A percentile compares a stretch with the other conserved stretches of the same genome.
Evolutionary conservation across 768 basidiomycete genomes (phyloP).

Genomic region (Psilocybe subaeruginosa): DNA sequence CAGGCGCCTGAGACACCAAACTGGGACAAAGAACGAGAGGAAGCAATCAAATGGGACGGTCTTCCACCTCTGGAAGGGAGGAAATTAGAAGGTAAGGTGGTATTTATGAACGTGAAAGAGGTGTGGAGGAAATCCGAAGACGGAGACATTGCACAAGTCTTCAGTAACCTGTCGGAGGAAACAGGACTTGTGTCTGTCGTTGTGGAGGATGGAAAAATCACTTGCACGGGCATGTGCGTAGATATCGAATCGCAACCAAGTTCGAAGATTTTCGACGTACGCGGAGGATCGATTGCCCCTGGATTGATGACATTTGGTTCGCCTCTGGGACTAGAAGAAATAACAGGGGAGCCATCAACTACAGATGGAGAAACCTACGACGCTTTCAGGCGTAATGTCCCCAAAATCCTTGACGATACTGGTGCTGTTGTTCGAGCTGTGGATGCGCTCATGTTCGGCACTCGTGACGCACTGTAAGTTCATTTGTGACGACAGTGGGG

Average conservation of each 20-base stretch:
- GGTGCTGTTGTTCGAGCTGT: constrained; percentile 64
- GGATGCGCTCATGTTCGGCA: constrained; percentile 74
- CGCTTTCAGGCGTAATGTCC: constrained; percentile 48
- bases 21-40: constrained; percentile 65
- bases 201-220: constrained; percentile 53
- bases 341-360: constrained; percentile 69
- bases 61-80: constrained; percentile 62
- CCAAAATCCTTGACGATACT: constrained; percentile 47
- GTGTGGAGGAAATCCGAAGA: constrained; percentile 41
- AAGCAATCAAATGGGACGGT: constrained; percentile 66
- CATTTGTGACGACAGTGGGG: neutral
- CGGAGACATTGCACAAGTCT: constrained; percentile 34
- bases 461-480: constrained; percentile 73
- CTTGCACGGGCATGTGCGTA: constrained; percentile 49
- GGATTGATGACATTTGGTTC: constrained; percentile 73
- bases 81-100: constrained; percentile 35
- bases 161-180: constrained; percentile 27
- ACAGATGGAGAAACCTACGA: constrained; percentile 63
- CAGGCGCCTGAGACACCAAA: constrained; percentile 57
- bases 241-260: constrained; percentile 16
- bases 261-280: constrained; percentile 54
- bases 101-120: constrained; percentile 71
- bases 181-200: constrained; percentile 36
- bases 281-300: constrained; percentile 69
- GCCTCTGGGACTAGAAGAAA: constrained; percentile 76